Evolutionary conservation across 2,329 filamentous ascomycete species (phyloP).

Genomic region (Neurospora sp.): DNA sequence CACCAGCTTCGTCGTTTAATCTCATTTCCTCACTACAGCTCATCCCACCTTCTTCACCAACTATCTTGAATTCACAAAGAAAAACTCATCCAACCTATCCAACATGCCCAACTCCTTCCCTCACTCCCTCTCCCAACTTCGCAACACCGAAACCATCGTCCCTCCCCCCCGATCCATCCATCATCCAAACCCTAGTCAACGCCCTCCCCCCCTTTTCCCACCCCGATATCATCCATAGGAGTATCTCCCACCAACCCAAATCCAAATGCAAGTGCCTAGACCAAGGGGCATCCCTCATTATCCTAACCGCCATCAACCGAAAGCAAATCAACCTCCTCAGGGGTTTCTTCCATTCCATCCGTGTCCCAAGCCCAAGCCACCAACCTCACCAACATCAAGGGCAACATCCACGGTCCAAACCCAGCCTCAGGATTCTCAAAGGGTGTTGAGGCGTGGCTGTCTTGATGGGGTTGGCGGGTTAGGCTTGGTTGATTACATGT

Average conservation of each 20-base stretch:
- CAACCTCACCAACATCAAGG: background rate
- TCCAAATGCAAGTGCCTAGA: background rate
- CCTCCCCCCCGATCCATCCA: background rate
- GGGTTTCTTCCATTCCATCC: background rate
- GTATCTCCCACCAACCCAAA: background rate
- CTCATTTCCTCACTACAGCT: background rate
- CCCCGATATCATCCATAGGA: background rate
- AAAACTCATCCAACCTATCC: background rate
- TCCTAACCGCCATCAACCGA: slow-evolving; percentile 9
- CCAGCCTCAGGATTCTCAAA: background rate
- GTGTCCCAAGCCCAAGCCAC: background rate
- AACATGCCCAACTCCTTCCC: background rate
- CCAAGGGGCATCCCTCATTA: slow-evolving; percentile 4
- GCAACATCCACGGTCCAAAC: no score
- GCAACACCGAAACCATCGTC: background rate
- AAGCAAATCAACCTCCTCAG: slow-evolving; percentile 1
- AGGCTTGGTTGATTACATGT: background rate
- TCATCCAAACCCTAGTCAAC: background rate
- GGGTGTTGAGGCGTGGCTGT: background rate
- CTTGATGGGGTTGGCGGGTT: background rate
- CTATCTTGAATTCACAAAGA: no score
- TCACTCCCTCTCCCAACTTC: background rate
- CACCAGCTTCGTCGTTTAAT: background rate
- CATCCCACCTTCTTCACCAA: background rate
- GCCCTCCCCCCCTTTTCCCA: background rate